A percentile compares a stretch with the other conserved stretches of the same genome.
Evolutionary conservation across 768 basidiomycete genomes (phyloP).

Genomic region (Lactarius quietus): DNA sequence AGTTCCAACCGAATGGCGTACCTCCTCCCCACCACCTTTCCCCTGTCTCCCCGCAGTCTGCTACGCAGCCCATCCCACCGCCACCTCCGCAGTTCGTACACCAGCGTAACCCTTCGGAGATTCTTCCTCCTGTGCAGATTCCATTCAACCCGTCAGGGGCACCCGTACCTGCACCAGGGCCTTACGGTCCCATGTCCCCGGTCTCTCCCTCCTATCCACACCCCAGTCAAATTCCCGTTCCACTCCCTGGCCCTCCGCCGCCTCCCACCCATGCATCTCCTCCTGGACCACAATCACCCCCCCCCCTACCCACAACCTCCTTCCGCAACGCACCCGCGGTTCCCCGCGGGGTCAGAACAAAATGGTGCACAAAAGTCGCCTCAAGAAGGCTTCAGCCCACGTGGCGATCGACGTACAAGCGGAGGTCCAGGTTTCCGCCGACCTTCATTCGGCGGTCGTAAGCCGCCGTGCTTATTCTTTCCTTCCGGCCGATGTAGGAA

Average conservation of each 20-base stretch:
- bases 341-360: conserved; percentile 17
- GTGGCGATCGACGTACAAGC: conserved; percentile 43
- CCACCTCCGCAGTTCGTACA: conserved; percentile 39
- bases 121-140: conserved; percentile 49
- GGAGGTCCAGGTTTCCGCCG: conserved; percentile 50
- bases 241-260: conserved; percentile 56
- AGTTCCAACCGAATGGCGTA: conserved; percentile 47
- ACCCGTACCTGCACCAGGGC: conserved; percentile 45
- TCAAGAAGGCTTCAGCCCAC: conserved; percentile 39
- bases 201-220: conserved; percentile 54
- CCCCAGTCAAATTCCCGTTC: conserved; percentile 53
- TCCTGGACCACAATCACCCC: conserved; percentile 55
- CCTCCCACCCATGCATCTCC: conserved; percentile 48
- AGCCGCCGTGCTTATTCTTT: conserved; percentile 82
- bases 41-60: conserved; percentile 33
- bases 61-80: conserved; percentile 35
- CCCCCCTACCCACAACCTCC: conserved; percentile 46
- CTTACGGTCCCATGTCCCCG: conserved; percentile 61
- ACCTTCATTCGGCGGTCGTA: conserved; percentile 57
- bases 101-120: conserved; percentile 46
- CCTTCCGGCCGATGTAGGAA: conserved; percentile 87
- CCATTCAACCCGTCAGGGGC: conserved; percentile 53
- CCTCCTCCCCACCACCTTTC: conserved; percentile 40
- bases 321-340: conserved; percentile 24
- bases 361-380: conserved; percentile 38